phyloP scores from a whole-genome alignment of 2,329 filamentous ascomycete genomes.

The Verticillium nonalfalfae region DNA sequence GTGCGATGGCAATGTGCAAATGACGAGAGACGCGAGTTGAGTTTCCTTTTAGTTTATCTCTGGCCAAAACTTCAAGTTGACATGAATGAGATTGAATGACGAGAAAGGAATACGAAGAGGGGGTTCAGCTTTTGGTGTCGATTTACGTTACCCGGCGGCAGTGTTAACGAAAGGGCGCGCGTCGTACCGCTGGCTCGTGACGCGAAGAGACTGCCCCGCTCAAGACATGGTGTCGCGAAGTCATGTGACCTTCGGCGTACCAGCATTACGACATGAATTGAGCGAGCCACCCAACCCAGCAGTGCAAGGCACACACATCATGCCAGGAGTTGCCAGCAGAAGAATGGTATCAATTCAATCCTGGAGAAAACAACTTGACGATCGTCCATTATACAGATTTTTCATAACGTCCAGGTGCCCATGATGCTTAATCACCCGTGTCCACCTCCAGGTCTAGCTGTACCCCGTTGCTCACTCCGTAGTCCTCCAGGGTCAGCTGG shows the following conservation, averaged over 20 bases:
- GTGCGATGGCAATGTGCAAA: no score
- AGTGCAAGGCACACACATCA: not conserved
- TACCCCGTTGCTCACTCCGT: conserved; percentile 89
- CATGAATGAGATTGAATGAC: no score
- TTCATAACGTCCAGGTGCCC: not conserved
- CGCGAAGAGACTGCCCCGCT: not conserved
- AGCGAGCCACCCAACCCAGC: no score
- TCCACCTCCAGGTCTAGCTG: conserved; percentile 58
- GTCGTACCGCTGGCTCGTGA: not conserved
- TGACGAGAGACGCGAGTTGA: no score
- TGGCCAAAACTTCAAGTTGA: no score
- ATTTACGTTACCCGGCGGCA: not conserved
- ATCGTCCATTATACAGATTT: not conserved
- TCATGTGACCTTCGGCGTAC: not conserved
- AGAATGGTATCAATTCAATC: not conserved
- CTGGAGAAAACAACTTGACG: not conserved
- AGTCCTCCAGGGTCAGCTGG: conserved; percentile 79
- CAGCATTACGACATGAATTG: no score
- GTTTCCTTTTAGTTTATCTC: no score
- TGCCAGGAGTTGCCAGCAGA: not conserved
- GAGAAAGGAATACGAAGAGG: no score
- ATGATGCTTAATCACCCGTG: conserved; percentile 44
- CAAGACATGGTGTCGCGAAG: not conserved
- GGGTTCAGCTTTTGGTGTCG: not conserved
- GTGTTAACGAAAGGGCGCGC: not conserved